Base-by-base conservation (phyloP, 2,329 filamentous ascomycete species). In the Aureobasidium namibiae region DNA sequence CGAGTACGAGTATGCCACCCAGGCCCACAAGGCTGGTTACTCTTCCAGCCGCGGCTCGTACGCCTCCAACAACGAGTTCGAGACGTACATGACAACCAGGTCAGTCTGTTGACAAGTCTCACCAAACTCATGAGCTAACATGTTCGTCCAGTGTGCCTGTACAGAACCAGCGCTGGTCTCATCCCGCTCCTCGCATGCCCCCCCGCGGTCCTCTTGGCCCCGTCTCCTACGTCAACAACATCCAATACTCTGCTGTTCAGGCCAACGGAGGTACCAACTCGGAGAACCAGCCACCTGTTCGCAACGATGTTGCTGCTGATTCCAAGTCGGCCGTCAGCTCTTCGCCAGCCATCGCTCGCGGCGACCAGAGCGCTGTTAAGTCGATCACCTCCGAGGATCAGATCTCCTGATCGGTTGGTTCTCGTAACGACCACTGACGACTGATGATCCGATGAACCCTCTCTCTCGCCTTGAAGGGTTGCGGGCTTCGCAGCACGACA, bases 1-100 rank as follows among this genome's bases (percentile, higher is more conserved):
- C 60, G 94, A 97, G 77, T 97, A 97, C 76, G 77, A 77, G 61
- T 68, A 65, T 34, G 71, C 65, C 63, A 67, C 63, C 64, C 69
- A 63, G 42, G 62, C 54, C 65, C 69, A 56, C 65, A 68, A 52
- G 67, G 67, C 59, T 67, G 66, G 67, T 67, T 60, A 45, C 38
- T 45, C 49, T 7, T 53, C 48, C 50, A 60, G 45, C 18, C 52
- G 44, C 21, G 53, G 60, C 24, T 52, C 38, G 48, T 39, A 52
- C 11, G 39, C 29, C 29, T 61, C 61, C 56, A 72, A 71, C 62
- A 72, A 71, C 61, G 71, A 73, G 62, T 73, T 73, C 56, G 70
- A 73, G 61, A 67, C 69, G 59, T 73, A 70, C 62, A 65, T 73
- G 52, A 63, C 63, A 14, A 60, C 69, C 38, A 61, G 62, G 62